Base-by-base conservation (phyloP, 345 rosid genomes). In the Populus pruinosa region DNA sequence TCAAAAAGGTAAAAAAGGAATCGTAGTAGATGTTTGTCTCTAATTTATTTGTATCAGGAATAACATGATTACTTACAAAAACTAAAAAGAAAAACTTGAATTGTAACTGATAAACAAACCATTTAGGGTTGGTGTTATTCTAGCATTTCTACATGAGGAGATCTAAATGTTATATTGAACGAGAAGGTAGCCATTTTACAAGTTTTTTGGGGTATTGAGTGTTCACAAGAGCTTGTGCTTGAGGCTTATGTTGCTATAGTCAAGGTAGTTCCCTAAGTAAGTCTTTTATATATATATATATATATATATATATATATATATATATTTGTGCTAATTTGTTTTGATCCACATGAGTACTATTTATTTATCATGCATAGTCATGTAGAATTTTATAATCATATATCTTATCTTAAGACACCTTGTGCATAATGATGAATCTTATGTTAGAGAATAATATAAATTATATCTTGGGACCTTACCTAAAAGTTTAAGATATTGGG, bases 221-320 rank as follows among this genome's bases (percentile, higher is more conserved):
- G 90, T 81, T 79, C 97, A 4, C 71, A 82, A 80, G 93, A 90
- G 82, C 92, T 94, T 67, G 87, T 94, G 0, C 74, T 80, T 27
- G 79, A 81, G 67, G 96, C 97, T 79, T 97, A 88, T 71, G 49
- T 18, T 56, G 90, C 89, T 18, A 92, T 94, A 4, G 90, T 89
- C 80, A 92, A 89, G 79, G 87, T 94, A 83, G 86, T 91, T 85
- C 98, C 92, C 43, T 96, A 94, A 83, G 98, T 94, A 78, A 87
- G 85, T 81, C 17, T 66, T 25, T 0, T 25, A 5, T 3, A 39
- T 53, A 29, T n/a, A 29, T n/a, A 25, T 39, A n/a, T 25, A 25
- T 25, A 5, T 3, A 39, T 53, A 29, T n/a, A 29, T n/a, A 25
- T 39, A n/a, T 25, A 25, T 25, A 5, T 3, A 39, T 53, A 29